Percentiles rank a stretch among this genome's conserved stretches.
These are phyloP conservation scores for Aaosphaeria arxii DNA, from an alignment of 2,329 filamentous ascomycete genomes.

Conservation along the genomic window DNA sequence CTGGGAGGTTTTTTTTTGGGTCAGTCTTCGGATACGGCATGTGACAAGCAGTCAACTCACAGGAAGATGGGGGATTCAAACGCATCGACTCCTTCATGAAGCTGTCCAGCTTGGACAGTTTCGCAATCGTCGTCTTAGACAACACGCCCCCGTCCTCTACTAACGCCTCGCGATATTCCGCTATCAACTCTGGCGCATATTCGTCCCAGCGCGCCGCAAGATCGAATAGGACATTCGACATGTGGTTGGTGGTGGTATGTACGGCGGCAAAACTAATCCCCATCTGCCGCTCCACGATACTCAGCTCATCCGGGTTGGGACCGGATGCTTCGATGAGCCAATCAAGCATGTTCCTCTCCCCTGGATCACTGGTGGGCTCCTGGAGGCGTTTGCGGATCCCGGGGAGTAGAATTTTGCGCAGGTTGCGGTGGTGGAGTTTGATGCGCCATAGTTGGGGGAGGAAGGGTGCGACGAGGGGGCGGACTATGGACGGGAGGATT, in stretches of 20 bases:
- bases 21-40: background rate
- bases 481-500: constrained; percentile 1
- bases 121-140: constrained; percentile 1
- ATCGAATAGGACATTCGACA: constrained; percentile 5
- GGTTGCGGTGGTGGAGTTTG: background rate
- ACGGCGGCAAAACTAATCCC: constrained; percentile 3
- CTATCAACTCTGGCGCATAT: constrained; percentile 1
- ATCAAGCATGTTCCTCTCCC: constrained; percentile 1
- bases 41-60: background rate
- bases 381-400: background rate
- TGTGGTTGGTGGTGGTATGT: constrained; percentile 4
- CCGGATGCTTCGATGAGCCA: constrained; percentile 3
- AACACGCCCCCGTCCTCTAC: background rate
- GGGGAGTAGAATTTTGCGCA: background rate
- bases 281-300: constrained; percentile 2
- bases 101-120: constrained; percentile 2
- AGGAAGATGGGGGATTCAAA: constrained; percentile 1
- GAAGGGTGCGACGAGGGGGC: background rate
- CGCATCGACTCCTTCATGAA: constrained; percentile 3
- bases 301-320: background rate
- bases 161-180: constrained; percentile 1
- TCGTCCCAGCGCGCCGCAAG: constrained; percentile 6
- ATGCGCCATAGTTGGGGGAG: constrained; percentile 3
- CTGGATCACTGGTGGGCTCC: background rate
- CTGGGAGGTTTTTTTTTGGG: background rate